phyloP scores from a whole-genome alignment of 2,329 filamentous ascomycete genomes.

The Colletotrichum simmondsii region DNA sequence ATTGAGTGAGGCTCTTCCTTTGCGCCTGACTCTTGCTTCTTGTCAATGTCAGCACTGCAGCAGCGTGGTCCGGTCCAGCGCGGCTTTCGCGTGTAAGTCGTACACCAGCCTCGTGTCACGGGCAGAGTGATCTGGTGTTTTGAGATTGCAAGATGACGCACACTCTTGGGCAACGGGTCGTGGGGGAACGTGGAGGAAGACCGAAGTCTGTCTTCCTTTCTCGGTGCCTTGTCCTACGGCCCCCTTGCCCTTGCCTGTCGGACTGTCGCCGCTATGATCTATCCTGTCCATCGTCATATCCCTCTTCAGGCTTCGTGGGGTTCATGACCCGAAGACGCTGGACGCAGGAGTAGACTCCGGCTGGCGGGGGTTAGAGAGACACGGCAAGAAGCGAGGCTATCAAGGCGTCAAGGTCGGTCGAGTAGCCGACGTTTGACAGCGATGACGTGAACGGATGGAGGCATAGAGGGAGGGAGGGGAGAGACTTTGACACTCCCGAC shows the following conservation, averaged over 20 bases:
- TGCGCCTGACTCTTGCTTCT: slow-evolving; percentile 1
- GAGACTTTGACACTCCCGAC: neutral
- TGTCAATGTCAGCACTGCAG: neutral
- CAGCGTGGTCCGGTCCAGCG: neutral
- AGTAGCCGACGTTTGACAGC: neutral
- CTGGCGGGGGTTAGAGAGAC: neutral
- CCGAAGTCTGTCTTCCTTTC: neutral
- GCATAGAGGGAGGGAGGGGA: neutral
- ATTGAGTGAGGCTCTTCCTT: neutral
- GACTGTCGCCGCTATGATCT: no score
- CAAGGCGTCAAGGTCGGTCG: neutral
- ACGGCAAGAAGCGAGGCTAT: neutral
- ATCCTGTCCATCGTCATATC: neutral
- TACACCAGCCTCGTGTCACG: neutral
- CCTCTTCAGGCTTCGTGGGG: neutral
- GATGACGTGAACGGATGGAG: neutral
- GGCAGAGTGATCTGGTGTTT: neutral
- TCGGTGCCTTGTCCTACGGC: neutral
- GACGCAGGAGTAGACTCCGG: neutral
- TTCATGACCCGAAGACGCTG: neutral
- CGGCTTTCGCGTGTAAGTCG: slow-evolving; percentile 1
- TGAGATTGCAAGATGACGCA: neutral
- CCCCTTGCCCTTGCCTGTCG: neutral
- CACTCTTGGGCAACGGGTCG: neutral
- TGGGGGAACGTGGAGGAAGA: neutral